A percentile compares a stretch with the other conserved stretches of the same genome.
These are phyloP conservation scores for Diplodia scrobiculata DNA, from an alignment of 2,329 filamentous ascomycete species.

Conservation along the genomic window DNA sequence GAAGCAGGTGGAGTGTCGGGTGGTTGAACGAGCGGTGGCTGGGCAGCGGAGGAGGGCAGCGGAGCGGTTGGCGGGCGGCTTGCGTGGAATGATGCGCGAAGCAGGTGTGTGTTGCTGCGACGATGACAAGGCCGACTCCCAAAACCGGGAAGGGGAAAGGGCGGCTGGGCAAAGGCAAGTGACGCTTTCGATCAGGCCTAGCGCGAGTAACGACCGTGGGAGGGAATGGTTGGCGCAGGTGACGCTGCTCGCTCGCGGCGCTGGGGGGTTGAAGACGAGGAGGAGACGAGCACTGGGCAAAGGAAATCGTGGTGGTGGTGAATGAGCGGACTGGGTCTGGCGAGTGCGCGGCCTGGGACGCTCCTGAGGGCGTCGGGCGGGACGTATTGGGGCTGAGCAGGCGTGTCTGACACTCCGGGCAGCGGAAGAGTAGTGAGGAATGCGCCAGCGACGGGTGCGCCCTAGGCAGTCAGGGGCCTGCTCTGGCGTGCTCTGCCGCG, in stretches of 20 bases:
- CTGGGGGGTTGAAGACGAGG: neutral
- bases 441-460: slow-evolving; percentile 18
- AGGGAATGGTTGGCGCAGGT: slow-evolving; percentile 7
- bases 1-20: neutral
- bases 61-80: slow-evolving; percentile 11
- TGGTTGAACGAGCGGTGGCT: slow-evolving; percentile 27
- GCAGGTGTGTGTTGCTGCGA: slow-evolving; percentile 29
- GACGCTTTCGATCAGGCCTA: slow-evolving; percentile 21
- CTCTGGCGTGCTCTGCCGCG: slow-evolving; percentile 23
- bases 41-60: slow-evolving; percentile 1
- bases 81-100: slow-evolving; percentile 26
- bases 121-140: slow-evolving; percentile 23
- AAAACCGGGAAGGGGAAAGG: slow-evolving; percentile 26
- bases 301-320: slow-evolving; percentile 19
- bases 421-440: slow-evolving; percentile 25
- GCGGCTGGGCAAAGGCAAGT: slow-evolving; percentile 12
- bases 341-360: slow-evolving; percentile 15
- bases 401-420: slow-evolving; percentile 24
- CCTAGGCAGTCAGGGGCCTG: slow-evolving; percentile 25
- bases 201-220: slow-evolving; percentile 25
- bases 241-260: slow-evolving; percentile 10
- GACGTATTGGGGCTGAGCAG: slow-evolving; percentile 29
- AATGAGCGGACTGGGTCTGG: slow-evolving; percentile 19
- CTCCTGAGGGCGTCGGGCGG: slow-evolving; percentile 26
- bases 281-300: slow-evolving; percentile 11